A percentile compares a stretch with the other conserved stretches of the same genome.
Evolutionary conservation across 495 filamentous ascomycete genomes (phyloP).

Genomic region (Xylaria telfairii): DNA sequence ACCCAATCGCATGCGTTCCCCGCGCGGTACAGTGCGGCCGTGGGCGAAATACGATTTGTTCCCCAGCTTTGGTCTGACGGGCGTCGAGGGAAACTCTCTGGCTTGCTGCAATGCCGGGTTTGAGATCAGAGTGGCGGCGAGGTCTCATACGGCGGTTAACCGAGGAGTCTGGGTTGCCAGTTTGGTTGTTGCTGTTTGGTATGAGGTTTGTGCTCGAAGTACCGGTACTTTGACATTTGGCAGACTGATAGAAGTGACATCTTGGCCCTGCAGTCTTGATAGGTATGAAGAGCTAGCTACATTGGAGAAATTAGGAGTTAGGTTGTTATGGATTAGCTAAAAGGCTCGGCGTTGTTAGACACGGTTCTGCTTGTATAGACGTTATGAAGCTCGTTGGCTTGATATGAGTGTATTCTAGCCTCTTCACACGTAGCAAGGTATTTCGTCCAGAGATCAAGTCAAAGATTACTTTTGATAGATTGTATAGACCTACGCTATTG

Average conservation of each 20-base stretch:
- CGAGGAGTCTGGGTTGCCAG: not conserved
- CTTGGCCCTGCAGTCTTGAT: not conserved
- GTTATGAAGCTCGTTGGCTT: not conserved
- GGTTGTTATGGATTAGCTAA: not conserved
- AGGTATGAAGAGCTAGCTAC: not conserved
- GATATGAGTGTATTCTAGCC: not conserved
- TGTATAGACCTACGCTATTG: not conserved
- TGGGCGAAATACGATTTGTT: slow-evolving; percentile 9
- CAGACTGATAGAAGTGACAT: not conserved
- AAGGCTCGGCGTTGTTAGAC: not conserved
- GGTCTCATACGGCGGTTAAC: not conserved
- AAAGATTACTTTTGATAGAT: not conserved
- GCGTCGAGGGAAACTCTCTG: too few relatives aligned
- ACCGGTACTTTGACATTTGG: not conserved
- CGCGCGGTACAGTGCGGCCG: not conserved
- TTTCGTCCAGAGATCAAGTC: not conserved
- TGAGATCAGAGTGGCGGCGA: not conserved
- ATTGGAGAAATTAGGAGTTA: not conserved
- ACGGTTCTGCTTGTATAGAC: not conserved
- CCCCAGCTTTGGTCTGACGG: not conserved
- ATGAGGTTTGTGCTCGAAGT: not conserved
- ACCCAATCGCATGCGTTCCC: slow-evolving; percentile 12
- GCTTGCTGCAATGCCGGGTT: not conserved
- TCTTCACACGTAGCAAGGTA: not conserved
- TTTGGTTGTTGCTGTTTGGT: not conserved